Conservation (phyloP, 192 early-diverging fungal species). For the Gryganskiella cystojenkinii region DNA sequence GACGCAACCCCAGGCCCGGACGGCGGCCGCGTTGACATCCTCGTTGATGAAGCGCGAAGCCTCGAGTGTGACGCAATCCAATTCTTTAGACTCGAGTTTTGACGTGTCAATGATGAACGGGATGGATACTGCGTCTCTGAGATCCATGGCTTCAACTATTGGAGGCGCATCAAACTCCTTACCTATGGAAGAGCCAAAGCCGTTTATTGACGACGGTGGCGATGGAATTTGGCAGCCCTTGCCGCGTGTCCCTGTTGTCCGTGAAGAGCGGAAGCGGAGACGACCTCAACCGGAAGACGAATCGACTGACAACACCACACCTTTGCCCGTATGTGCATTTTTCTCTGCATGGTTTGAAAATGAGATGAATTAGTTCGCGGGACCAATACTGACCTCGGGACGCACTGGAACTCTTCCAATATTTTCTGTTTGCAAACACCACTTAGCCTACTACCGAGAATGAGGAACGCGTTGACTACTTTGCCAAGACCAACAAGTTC, state of each 20-base stretch:
- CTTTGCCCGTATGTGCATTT: background rate
- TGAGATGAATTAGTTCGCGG: background rate
- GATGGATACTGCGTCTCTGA: too few species aligned
- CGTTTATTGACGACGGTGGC: too few species aligned
- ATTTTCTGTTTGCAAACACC: background rate
- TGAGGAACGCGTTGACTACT: slow-evolving; percentile 8
- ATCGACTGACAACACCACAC: background rate
- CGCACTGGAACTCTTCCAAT: background rate
- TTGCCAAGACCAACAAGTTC: slow-evolving; percentile 14
- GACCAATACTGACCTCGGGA: too few species aligned
- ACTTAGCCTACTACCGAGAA: background rate
- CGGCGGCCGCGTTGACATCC: too few species aligned
- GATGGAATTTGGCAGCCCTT: slow-evolving; percentile 28
- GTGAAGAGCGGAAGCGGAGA: slow-evolving; percentile 5
- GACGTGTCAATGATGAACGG: too few species aligned
- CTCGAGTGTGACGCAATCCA: too few species aligned
- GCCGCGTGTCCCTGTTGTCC: background rate
- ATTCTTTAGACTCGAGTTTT: too few species aligned
- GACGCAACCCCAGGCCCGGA: too few species aligned
- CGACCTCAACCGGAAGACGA: background rate
- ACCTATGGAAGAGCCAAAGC: background rate
- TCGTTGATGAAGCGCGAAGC: too few species aligned
- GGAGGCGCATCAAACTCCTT: background rate
- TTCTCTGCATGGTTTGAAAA: too few species aligned
- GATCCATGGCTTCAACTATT: background rate